Evolutionary conservation across 2,329 filamentous ascomycete genomes (phyloP).

Genomic region (Fusarium tanahbumbuense): DNA sequence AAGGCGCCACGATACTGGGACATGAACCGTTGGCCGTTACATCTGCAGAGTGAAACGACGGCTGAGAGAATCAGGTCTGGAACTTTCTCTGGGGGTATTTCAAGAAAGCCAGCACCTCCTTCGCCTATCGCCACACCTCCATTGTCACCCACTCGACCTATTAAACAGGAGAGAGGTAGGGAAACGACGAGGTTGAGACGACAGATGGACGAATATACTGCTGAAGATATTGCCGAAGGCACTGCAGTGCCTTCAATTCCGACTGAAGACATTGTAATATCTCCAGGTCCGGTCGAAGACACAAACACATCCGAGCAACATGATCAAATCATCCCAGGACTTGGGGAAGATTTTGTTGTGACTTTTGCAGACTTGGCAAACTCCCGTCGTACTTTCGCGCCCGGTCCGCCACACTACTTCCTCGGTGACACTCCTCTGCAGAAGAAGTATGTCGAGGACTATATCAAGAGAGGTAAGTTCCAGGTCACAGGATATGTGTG

Average conservation of each 20-base stretch:
- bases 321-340: conserved; percentile 1
- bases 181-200: neutral
- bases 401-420: conserved; percentile 45
- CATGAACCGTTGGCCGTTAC: conserved; percentile 61
- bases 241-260: neutral
- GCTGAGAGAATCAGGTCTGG: conserved; percentile 10
- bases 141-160: neutral
- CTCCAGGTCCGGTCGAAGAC: neutral
- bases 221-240: neutral
- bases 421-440: conserved; percentile 49
- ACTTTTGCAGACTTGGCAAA: conserved; percentile 30
- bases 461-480: conserved; percentile 36
- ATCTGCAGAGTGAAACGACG: conserved; percentile 52
- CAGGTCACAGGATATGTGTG: neutral
- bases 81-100: neutral
- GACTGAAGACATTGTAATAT: neutral
- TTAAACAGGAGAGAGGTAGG: neutral
- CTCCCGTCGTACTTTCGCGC: conserved; percentile 39
- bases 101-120: neutral
- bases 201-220: neutral
- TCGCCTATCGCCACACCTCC: neutral
- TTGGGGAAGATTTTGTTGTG: conserved; percentile 18
- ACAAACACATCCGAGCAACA: neutral
- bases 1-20: conserved; percentile 54
- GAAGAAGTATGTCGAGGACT: conserved; percentile 42